These are phyloP conservation scores for Jatropha podagrica DNA, from an alignment of 441 rosid genomes.

Conservation along the genomic window DNA sequence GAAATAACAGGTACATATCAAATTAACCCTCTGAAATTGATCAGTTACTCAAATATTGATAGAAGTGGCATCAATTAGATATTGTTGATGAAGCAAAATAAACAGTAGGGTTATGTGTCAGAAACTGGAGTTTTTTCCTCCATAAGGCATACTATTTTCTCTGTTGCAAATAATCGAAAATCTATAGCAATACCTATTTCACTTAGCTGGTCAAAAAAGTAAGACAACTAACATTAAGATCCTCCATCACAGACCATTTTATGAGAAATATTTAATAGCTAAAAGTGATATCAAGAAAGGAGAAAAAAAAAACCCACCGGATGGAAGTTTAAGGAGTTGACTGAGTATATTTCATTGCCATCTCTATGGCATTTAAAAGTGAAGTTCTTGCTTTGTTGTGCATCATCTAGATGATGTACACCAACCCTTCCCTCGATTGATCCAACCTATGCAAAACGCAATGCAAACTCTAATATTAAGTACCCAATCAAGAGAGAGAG, in stretches of 20 bases:
- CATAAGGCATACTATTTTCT: background rate
- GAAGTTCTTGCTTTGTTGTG: constrained; percentile 72
- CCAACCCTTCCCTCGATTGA: constrained; percentile 97
- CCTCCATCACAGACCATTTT: background rate
- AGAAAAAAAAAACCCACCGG: constrained; percentile 59
- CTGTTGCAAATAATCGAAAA: background rate
- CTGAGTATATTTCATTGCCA: constrained; percentile 75
- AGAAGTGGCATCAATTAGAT: background rate
- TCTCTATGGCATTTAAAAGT: constrained; percentile 98
- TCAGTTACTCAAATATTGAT: background rate
- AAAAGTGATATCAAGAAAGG: background rate
- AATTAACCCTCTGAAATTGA: background rate
- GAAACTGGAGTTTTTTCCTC: background rate
- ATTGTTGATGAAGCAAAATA: background rate
- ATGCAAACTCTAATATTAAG: constrained; percentile 4
- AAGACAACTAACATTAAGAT: background rate
- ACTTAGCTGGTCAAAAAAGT: background rate
- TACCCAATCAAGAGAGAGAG: too few species aligned
- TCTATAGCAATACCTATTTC: background rate
- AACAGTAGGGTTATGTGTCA: background rate
- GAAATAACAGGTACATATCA: background rate
- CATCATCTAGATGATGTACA: constrained; percentile 94
- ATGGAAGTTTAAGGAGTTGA: constrained; percentile 89
- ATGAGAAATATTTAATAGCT: background rate
- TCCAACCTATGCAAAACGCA: constrained; percentile 58